Conservation (phyloP, 208 protist species). For the Paratrypanosoma confusum region DNA sequence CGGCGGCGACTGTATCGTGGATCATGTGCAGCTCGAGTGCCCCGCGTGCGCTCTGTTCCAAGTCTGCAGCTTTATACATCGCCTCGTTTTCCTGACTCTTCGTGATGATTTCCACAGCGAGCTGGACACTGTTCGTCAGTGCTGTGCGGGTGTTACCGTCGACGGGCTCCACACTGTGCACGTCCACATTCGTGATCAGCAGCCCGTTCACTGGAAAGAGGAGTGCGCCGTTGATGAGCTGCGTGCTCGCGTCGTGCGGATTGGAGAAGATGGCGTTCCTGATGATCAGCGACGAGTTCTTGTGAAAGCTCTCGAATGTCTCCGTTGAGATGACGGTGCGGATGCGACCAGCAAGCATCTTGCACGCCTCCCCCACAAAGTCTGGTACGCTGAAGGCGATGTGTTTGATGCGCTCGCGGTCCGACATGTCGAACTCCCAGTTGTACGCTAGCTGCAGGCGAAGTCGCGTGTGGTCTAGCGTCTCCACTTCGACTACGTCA, state of each 20-base stretch:
- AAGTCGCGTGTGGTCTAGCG: conserved; percentile 90
- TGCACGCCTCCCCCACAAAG: conserved; percentile 94
- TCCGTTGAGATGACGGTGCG: conserved; percentile 80
- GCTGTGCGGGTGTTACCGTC: conserved; percentile 78
- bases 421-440: conserved; percentile 85
- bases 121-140: conserved; percentile 82
- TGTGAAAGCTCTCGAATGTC: conserved; percentile 95
- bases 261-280: conserved; percentile 82
- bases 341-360: conserved; percentile 89
- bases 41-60: conserved; percentile 68
- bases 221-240: conserved; percentile 21
- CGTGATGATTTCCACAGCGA: conserved; percentile 89
- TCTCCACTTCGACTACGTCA: conserved; percentile 91
- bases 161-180: conserved; percentile 89
- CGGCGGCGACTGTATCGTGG: conserved; percentile 38
- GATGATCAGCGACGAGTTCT: conserved; percentile 89
- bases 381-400: conserved; percentile 88
- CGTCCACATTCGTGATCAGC: conserved; percentile 89
- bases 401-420: conserved; percentile 12
- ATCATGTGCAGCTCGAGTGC: conserved; percentile 64
- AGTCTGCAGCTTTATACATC: conserved; percentile 55
- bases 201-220: conserved; percentile 86
- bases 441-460: conserved; percentile 93
- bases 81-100: conserved; percentile 81
- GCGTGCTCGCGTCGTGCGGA: conserved; percentile 17